Base-by-base conservation (phyloP, 2,329 filamentous ascomycete genomes). In the Diaporthe humulicola region DNA sequence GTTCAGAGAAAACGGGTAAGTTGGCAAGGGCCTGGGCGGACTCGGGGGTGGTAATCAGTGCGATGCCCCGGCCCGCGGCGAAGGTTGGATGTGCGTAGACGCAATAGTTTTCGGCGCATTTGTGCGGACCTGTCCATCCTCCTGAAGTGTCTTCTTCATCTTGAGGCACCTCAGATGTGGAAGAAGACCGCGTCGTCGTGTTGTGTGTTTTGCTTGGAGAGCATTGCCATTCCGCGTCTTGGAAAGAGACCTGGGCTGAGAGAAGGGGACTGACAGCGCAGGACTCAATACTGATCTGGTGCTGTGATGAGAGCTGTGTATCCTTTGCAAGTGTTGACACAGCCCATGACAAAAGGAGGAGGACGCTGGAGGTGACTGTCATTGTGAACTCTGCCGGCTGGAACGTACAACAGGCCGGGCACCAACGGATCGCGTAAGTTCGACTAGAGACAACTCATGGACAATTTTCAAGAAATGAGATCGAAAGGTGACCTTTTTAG, bases 11-110 rank as follows among this genome's bases (percentile, higher is more conserved):
- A 8, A 67, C 45, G 28, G 75, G 74, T n/a, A 76, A 25, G 56
- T 74, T 76, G 56, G 73, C 76, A 8, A 78, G 60, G 28, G 60
- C 71, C 25, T 77, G 74, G n/a, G 75, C 75, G 12, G 61, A 70
- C 28, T 75, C 48, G 3, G 74, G 75, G 36, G 70, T 75, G 52
- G 73, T 77, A 22, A 78, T 72, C n/a, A 78, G 52, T 25, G 73
- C 58, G 50, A 78, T 60, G 17, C 76, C 77, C 1, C 72, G 70
- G 50, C 75, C 73, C n/a, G 54, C 57, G 30, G 74, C 74, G 61
- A 78, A 78, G 25, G 33, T 25, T 6, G 71, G 69, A 40, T 77
- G 72, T 4, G 76, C 56, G 58, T 77, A 78, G 36, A 77, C 76
- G 54, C 77, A 78, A 45, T 71, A 74, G 14, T 30, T 48, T 40